A percentile compares a stretch with the other conserved stretches of the same genome.
Conservation (phyloP, 2,329 filamentous ascomycete species). For the Cladobotryum mycophilum region DNA sequence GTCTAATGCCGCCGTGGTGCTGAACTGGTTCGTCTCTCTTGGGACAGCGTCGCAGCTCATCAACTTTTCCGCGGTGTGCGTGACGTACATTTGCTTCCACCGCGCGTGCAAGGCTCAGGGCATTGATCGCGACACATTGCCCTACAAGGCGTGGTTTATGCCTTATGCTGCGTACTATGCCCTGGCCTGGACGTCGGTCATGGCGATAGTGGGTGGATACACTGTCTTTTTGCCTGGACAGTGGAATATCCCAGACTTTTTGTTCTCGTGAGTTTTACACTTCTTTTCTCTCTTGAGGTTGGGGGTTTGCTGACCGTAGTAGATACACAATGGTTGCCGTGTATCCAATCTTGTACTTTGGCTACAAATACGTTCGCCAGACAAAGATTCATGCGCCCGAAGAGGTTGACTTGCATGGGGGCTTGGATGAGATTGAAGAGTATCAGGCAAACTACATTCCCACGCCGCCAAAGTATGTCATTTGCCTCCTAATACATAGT, state of each 20-base stretch:
- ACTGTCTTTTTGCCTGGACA: constrained; percentile 60
- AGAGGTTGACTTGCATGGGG: constrained; percentile 57
- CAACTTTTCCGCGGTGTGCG: constrained; percentile 63
- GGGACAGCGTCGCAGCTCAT: constrained; percentile 70
- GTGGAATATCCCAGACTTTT: constrained; percentile 64
- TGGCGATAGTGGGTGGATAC: constrained; percentile 72
- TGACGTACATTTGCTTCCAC: constrained; percentile 67
- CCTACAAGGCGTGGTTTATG: constrained; percentile 63
- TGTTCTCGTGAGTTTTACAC: constrained; percentile 54
- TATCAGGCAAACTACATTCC: constrained; percentile 58
- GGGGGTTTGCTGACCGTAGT: neutral
- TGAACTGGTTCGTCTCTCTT: constrained; percentile 64
- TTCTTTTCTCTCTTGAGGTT: neutral
- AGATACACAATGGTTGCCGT: constrained; percentile 67
- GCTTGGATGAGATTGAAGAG: constrained; percentile 60
- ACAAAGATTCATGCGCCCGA: constrained; percentile 51
- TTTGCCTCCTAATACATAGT: too few species aligned
- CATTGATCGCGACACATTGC: constrained; percentile 59
- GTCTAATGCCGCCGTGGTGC: constrained; percentile 56
- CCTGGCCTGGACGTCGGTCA: constrained; percentile 56
- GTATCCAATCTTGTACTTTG: constrained; percentile 61
- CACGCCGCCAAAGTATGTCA: constrained; percentile 43
- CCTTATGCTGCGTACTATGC: constrained; percentile 67
- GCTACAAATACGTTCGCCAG: constrained; percentile 65
- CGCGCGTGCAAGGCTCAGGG: constrained; percentile 64